Conservation (phyloP, 1,284 basidiomycete species). For the Chiua sp. region DNA sequence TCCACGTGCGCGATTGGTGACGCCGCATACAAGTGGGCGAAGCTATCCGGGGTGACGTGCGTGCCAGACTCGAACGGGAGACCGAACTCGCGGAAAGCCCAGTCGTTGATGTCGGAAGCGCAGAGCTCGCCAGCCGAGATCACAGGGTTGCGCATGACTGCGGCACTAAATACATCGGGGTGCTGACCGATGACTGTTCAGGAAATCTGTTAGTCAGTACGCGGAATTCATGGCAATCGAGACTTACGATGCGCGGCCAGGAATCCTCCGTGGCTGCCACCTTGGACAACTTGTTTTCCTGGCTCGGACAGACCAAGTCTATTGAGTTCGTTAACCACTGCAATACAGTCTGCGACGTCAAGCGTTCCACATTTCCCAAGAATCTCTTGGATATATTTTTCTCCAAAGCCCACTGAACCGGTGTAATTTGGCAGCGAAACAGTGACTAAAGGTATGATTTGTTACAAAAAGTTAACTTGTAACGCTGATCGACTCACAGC, state of each 20-base stretch:
- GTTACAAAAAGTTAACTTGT: background rate
- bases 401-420: constrained; percentile 62
- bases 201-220: background rate
- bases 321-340: constrained; percentile 56
- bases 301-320: constrained; percentile 50
- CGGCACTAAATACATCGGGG: constrained; percentile 65
- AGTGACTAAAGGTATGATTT: constrained; percentile 46
- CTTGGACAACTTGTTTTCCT: constrained; percentile 60
- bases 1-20: constrained; percentile 67
- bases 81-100: constrained; percentile 69
- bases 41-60: constrained; percentile 51
- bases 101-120: constrained; percentile 69
- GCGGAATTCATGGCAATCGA: background rate
- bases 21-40: constrained; percentile 48
- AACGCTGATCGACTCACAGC: constrained; percentile 52
- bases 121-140: constrained; percentile 61
- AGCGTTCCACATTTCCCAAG: constrained; percentile 66
- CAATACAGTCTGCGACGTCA: constrained; percentile 71
- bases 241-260: constrained; percentile 62
- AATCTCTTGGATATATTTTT: constrained; percentile 47
- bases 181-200: constrained; percentile 64
- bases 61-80: constrained; percentile 40
- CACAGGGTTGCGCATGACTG: constrained; percentile 73
- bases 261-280: constrained; percentile 81
- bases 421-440: constrained; percentile 72